Conservation (phyloP, 2,329 filamentous ascomycete genomes). For the Calonectria honghensis region DNA sequence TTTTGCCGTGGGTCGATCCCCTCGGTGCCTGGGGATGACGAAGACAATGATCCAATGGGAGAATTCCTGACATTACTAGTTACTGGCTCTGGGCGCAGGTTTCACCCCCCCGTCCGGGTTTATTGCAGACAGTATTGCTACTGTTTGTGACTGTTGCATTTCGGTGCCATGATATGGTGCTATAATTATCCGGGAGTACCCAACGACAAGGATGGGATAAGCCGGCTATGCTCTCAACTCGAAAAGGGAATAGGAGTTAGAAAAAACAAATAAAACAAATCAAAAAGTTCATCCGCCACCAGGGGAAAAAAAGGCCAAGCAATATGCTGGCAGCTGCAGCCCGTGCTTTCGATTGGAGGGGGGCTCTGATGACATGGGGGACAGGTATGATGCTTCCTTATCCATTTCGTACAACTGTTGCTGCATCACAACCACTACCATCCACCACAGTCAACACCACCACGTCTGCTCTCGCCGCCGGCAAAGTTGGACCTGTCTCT, state of each 20-base stretch:
- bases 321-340: slow-evolving; percentile 13
- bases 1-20: slow-evolving; percentile 43
- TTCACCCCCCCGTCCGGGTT: background rate
- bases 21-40: slow-evolving; percentile 41
- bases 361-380: slow-evolving; percentile 30
- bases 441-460: slow-evolving; percentile 28
- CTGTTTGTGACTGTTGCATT: background rate
- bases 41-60: slow-evolving; percentile 46
- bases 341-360: slow-evolving; percentile 18
- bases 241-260: slow-evolving; percentile 15
- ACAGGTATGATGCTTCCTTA: slow-evolving; percentile 37
- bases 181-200: slow-evolving; percentile 28
- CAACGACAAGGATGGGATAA: slow-evolving; percentile 26
- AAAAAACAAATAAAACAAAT: background rate
- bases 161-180: slow-evolving; percentile 1
- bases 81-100: slow-evolving; percentile 29
- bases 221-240: slow-evolving; percentile 19
- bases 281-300: slow-evolving; percentile 11
- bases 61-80: slow-evolving; percentile 30
- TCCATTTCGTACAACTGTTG: slow-evolving; percentile 37
- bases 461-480: slow-evolving; percentile 33
- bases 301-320: slow-evolving; percentile 1
- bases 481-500: slow-evolving; percentile 26
- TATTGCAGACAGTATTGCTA: background rate
- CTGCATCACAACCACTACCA: slow-evolving; percentile 33